A percentile compares a stretch with the other conserved stretches of the same genome.
Conservation (phyloP, 257 asterid species). For the Solanum etuberosum region DNA sequence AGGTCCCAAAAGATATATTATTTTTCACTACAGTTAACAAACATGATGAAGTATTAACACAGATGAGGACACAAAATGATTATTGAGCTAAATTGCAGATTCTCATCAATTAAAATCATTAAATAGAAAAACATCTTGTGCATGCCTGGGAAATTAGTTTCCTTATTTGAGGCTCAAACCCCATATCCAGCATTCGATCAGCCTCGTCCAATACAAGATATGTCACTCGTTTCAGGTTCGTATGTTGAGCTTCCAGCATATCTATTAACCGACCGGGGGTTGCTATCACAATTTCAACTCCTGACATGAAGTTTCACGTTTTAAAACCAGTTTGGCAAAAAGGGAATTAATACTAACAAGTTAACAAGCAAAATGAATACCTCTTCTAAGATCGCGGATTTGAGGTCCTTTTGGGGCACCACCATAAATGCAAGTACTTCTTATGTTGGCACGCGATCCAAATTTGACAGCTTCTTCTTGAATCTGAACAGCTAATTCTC, state of each 20-base stretch:
- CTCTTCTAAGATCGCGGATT: slow-evolving; percentile 82
- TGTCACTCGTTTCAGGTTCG: slow-evolving; percentile 80
- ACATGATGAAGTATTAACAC: neutral
- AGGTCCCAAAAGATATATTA: neutral
- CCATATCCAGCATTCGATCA: slow-evolving; percentile 97
- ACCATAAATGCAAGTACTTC: slow-evolving; percentile 86
- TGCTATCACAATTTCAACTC: slow-evolving; percentile 87
- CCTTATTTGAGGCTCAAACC: slow-evolving; percentile 95
- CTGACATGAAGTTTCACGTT: slow-evolving; percentile 22
- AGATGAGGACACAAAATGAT: neutral
- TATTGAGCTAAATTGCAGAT: neutral
- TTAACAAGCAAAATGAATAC: slow-evolving; percentile 13
- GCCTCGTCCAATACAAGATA: slow-evolving; percentile 94
- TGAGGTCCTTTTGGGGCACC: slow-evolving; percentile 97
- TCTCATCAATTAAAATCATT: neutral
- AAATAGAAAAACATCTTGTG: neutral
- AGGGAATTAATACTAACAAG: neutral
- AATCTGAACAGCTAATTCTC: slow-evolving; percentile 91
- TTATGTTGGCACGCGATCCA: slow-evolving; percentile 52
- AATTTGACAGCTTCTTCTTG: slow-evolving; percentile 79
- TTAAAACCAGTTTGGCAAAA: neutral
- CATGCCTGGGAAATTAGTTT: slow-evolving; percentile 73
- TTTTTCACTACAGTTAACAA: neutral
- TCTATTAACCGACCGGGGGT: slow-evolving; percentile 94
- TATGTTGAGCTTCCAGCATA: slow-evolving; percentile 82